Conservation (phyloP, 2,329 filamentous ascomycete species). For the Aspergillus brunneoviolaceus region DNA sequence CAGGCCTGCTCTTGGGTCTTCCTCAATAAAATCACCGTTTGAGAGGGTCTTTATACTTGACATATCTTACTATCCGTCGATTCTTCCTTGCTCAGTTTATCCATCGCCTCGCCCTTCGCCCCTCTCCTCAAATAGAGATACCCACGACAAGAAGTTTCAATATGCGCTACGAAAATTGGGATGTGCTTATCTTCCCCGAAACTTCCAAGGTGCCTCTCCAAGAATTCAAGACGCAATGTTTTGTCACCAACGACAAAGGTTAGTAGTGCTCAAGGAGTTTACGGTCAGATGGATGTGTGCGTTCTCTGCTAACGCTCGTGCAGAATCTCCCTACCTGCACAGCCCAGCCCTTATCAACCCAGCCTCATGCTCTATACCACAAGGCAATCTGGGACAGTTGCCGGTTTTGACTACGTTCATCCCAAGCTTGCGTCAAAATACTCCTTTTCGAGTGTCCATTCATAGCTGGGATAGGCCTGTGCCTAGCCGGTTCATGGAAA, state of each 20-base stretch:
- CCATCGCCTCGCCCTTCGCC: not conserved
- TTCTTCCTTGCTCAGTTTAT: conserved; percentile 31
- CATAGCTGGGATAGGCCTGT: conserved; percentile 69
- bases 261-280: conserved; percentile 26
- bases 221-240: conserved; percentile 79
- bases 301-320: not conserved
- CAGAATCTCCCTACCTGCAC: conserved; percentile 56
- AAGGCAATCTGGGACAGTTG: conserved; percentile 43
- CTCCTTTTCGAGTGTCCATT: conserved; percentile 69
- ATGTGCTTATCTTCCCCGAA: conserved; percentile 75
- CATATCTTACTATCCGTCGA: conserved; percentile 21
- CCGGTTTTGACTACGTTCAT: conserved; percentile 71
- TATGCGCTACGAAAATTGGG: conserved; percentile 88
- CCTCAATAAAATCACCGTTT: not conserved
- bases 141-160: conserved; percentile 25
- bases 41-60: conserved; percentile 16
- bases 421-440: conserved; percentile 59
- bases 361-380: conserved; percentile 23
- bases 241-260: conserved; percentile 58
- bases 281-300: conserved; percentile 5
- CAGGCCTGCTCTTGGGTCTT: conserved; percentile 1
- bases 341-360: conserved; percentile 42
- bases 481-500: conserved; percentile 58
- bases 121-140: conserved; percentile 25
- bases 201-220: conserved; percentile 69